A percentile compares a stretch with the other conserved stretches of the same genome.
Conservation (phyloP, 768 basidiomycete genomes). For the Lactarius akahatsu region DNA sequence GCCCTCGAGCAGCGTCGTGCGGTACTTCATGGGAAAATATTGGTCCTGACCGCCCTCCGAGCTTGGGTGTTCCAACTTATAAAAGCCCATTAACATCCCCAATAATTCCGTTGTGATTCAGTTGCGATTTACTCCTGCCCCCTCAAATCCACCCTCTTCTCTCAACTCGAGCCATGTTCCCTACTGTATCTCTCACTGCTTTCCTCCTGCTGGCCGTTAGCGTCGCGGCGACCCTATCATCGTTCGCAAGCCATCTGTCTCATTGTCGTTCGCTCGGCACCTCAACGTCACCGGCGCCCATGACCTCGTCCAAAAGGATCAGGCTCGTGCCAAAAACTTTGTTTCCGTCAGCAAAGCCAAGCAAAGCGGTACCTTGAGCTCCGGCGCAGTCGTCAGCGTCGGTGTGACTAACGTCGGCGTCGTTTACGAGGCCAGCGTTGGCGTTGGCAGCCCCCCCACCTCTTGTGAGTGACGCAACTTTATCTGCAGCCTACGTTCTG, state of each 20-base stretch:
- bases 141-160: constrained; percentile 5
- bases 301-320: constrained; percentile 52
- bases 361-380: constrained; percentile 30
- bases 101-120: constrained; percentile 14
- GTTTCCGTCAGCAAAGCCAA: constrained; percentile 42
- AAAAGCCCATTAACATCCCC: background rate
- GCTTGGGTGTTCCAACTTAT: background rate
- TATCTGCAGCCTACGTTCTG: no score
- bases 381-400: constrained; percentile 32
- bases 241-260: constrained; percentile 12
- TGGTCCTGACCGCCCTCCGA: background rate
- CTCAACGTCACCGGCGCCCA: constrained; percentile 50
- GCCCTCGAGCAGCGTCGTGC: background rate
- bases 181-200: background rate
- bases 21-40: background rate
- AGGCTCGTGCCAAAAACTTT: constrained; percentile 48
- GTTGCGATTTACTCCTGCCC: constrained; percentile 7
- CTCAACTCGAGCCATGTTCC: background rate
- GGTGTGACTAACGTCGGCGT: constrained; percentile 45
- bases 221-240: constrained; percentile 3
- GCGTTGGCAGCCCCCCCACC: constrained; percentile 50
- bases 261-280: constrained; percentile 34
- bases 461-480: constrained; percentile 29
- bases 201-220: background rate
- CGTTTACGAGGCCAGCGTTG: constrained; percentile 48